These are phyloP conservation scores for Plasmopara viticola DNA, from an alignment of 352 stramenopile genomes.

Conservation along the genomic window DNA sequence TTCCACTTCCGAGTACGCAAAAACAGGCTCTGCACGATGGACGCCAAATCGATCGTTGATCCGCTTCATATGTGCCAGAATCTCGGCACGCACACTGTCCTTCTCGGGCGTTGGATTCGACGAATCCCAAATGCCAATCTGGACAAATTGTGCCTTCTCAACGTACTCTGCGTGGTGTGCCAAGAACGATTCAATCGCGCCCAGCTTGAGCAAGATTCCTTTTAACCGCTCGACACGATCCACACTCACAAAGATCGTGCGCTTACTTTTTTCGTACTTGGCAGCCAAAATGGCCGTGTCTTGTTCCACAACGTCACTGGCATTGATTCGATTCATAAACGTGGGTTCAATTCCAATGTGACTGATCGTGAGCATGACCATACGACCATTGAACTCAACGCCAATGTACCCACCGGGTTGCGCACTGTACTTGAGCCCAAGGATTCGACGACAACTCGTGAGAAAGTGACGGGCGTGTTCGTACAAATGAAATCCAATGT, in stretches of 20 bases:
- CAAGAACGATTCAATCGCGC: slow-evolving; percentile 94
- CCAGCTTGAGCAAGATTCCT: slow-evolving; percentile 95
- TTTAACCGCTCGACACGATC: slow-evolving; percentile 96
- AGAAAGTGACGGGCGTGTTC: slow-evolving; percentile 98
- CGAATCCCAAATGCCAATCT: slow-evolving; percentile 72
- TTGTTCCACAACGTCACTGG: slow-evolving; percentile 45
- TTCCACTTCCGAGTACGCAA: slow-evolving; percentile 68
- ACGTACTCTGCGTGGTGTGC: slow-evolving; percentile 66
- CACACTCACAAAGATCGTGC: slow-evolving; percentile 90
- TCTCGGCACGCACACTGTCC: slow-evolving; percentile 50
- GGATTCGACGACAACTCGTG: slow-evolving; percentile 90
- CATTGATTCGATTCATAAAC: slow-evolving; percentile 66
- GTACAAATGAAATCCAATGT: slow-evolving; percentile 98
- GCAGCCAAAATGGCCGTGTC: slow-evolving; percentile 34
- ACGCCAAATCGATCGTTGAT: slow-evolving; percentile 60
- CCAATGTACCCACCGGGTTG: slow-evolving; percentile 89
- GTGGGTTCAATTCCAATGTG: slow-evolving; percentile 96
- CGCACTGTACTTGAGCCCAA: slow-evolving; percentile 86
- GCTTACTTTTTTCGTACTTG: slow-evolving; percentile 50
- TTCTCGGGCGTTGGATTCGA: slow-evolving; percentile 72
- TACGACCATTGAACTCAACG: slow-evolving; percentile 95
- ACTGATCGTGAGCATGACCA: slow-evolving; percentile 95
- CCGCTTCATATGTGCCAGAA: slow-evolving; percentile 50
- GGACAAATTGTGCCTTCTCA: slow-evolving; percentile 82
- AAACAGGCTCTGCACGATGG: slow-evolving; percentile 39